Evolutionary conservation across 257 asterid genomes (phyloP).

Genomic region (Penstemon eatonii): DNA sequence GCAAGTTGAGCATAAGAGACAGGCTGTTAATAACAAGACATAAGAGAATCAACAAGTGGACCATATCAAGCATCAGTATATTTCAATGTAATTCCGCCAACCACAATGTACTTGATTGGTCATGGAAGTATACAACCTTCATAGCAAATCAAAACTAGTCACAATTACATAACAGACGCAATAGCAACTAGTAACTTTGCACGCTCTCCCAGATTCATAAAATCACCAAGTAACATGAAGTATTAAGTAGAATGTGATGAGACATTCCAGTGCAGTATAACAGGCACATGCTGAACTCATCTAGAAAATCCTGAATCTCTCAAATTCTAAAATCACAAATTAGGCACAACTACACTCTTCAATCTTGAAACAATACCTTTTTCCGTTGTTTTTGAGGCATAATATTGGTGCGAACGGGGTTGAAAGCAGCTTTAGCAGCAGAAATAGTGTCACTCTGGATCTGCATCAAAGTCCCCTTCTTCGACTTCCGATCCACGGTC

Average conservation of each 20-base stretch:
- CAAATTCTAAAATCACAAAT: not conserved
- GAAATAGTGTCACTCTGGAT: slow-evolving; percentile 96
- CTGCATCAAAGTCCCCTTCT: slow-evolving; percentile 90
- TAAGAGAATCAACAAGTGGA: slow-evolving; percentile 29
- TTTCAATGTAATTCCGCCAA: not conserved
- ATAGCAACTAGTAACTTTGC: not conserved
- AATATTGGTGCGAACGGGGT: slow-evolving; percentile 75
- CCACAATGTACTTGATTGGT: slow-evolving; percentile 13
- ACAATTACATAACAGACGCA: slow-evolving; percentile 7
- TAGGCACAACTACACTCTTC: not conserved
- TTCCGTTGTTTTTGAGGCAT: slow-evolving; percentile 84
- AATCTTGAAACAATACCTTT: slow-evolving; percentile 44
- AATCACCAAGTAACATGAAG: slow-evolving; percentile 11
- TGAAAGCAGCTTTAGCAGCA: slow-evolving; percentile 88
- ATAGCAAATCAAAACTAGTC: not conserved
- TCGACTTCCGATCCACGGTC: slow-evolving; percentile 74
- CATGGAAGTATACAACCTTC: slow-evolving; percentile 13
- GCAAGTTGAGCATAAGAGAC: slow-evolving; percentile 99
- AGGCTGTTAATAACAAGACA: slow-evolving; percentile 52
- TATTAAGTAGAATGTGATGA: slow-evolving; percentile 20
- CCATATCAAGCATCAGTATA: slow-evolving; percentile 9
- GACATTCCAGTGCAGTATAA: not conserved
- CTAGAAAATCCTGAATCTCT: not conserved
- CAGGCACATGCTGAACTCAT: no score
- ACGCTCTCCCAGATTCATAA: slow-evolving; percentile 2